phyloP scores from a whole-genome alignment of 805 yeast species.

The Candida alai region DNA sequence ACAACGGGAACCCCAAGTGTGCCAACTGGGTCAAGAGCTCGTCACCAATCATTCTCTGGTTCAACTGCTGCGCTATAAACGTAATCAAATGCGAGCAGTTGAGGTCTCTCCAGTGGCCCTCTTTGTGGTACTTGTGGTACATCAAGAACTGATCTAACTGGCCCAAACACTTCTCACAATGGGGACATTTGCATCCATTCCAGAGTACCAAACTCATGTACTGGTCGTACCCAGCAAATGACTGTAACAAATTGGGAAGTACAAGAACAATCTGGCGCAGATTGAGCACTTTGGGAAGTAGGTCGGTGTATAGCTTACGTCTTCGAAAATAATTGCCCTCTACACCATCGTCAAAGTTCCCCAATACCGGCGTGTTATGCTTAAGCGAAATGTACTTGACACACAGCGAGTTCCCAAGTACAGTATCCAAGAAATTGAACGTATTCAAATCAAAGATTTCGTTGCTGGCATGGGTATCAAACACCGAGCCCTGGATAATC shows the following conservation, averaged over 20 bases:
- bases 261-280: slow-evolving; percentile 37
- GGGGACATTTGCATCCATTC: slow-evolving; percentile 71
- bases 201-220: slow-evolving; percentile 65
- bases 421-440: slow-evolving; percentile 24
- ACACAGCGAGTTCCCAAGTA: slow-evolving; percentile 15
- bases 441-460: slow-evolving; percentile 48
- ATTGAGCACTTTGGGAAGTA: slow-evolving; percentile 40
- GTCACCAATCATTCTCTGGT: slow-evolving; percentile 25
- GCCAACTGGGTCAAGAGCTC: slow-evolving; percentile 12
- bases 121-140: slow-evolving; percentile 56
- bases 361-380: slow-evolving; percentile 58
- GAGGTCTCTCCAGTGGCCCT: slow-evolving; percentile 53
- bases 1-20: slow-evolving; percentile 16
- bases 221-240: slow-evolving; percentile 66
- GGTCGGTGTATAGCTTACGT: slow-evolving; percentile 44
- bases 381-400: slow-evolving; percentile 46
- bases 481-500: slow-evolving; percentile 28
- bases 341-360: slow-evolving; percentile 57
- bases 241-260: slow-evolving; percentile 57
- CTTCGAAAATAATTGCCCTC: slow-evolving; percentile 72
- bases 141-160: slow-evolving; percentile 57
- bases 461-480: slow-evolving; percentile 23
- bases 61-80: slow-evolving; percentile 43
- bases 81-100: slow-evolving; percentile 57
- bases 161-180: slow-evolving; percentile 48